Conservation (phyloP, 1,284 basidiomycete species). For the Gymnopus androsaceus region DNA sequence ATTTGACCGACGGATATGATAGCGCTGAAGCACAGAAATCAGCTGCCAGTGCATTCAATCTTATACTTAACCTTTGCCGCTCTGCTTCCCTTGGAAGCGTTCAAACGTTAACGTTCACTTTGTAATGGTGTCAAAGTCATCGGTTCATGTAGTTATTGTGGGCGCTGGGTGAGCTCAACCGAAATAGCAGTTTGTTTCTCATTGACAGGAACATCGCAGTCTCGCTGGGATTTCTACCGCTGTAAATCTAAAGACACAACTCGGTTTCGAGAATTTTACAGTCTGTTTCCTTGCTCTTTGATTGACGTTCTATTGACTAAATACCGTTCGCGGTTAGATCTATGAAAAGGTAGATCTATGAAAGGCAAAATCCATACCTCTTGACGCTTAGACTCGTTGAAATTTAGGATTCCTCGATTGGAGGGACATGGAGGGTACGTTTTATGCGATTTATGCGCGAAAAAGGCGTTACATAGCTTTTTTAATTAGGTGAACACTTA, state of each 20-base stretch:
- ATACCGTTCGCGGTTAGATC: no score
- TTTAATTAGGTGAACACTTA: constrained; percentile 44
- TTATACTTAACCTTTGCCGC: no score
- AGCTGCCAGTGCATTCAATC: neutral
- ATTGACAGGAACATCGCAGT: constrained; percentile 14
- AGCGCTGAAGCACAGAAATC: neutral
- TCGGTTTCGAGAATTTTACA: constrained; percentile 47
- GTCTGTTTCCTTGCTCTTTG: constrained; percentile 32
- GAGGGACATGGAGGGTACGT: constrained; percentile 57
- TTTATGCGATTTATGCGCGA: neutral
- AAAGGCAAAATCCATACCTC: no score
- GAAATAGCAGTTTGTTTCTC: neutral
- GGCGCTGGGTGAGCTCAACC: constrained; percentile 48
- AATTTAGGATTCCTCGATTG: constrained; percentile 49
- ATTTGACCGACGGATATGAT: neutral
- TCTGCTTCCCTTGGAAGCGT: no score
- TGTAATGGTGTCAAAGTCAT: neutral
- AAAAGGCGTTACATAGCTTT: neutral
- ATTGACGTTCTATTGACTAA: no score
- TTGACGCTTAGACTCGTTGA: constrained; percentile 20
- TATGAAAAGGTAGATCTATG: no score
- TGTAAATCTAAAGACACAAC: constrained; percentile 46
- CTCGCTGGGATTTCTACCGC: constrained; percentile 50
- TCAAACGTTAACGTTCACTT: no score
- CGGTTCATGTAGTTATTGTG: constrained; percentile 44